phyloP scores from a whole-genome alignment of 179 eudicot species.

The Silene coronaria region DNA sequence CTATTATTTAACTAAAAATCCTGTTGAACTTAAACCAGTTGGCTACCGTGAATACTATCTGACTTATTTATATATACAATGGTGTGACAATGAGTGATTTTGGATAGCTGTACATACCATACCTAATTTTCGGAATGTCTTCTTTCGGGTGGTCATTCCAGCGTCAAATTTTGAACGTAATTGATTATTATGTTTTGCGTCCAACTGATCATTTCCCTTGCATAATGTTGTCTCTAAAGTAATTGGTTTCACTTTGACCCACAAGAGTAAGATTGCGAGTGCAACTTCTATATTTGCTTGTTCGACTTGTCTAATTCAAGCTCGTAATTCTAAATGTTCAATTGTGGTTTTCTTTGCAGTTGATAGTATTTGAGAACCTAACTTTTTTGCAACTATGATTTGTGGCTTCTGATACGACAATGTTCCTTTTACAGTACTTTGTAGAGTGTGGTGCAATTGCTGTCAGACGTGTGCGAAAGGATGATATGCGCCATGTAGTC shows the following conservation, averaged over 20 bases:
- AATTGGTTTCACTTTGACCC: background rate
- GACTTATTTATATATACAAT: slow-evolving; percentile 5
- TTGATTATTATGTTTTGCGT: no score
- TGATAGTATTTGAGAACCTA: background rate
- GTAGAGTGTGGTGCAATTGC: slow-evolving; percentile 99
- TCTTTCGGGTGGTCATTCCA: background rate
- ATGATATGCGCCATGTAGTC: slow-evolving; percentile 93
- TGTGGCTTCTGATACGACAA: background rate
- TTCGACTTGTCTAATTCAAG: background rate
- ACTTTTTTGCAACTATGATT: background rate
- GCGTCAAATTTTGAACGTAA: background rate
- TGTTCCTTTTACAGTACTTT: slow-evolving; percentile 52
- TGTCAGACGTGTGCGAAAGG: slow-evolving; percentile 87
- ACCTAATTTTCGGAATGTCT: background rate
- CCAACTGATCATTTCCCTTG: background rate
- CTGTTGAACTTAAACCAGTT: background rate
- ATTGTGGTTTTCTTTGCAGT: background rate
- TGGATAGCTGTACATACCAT: background rate
- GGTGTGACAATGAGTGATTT: slow-evolving; percentile 1
- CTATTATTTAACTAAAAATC: background rate
- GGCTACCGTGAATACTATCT: background rate
- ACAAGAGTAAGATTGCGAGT: background rate
- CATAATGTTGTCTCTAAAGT: background rate
- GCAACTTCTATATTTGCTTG: background rate
- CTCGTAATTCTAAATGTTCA: background rate